Conservation (phyloP, 306 rosid genomes). For the Cicer bijugum region DNA sequence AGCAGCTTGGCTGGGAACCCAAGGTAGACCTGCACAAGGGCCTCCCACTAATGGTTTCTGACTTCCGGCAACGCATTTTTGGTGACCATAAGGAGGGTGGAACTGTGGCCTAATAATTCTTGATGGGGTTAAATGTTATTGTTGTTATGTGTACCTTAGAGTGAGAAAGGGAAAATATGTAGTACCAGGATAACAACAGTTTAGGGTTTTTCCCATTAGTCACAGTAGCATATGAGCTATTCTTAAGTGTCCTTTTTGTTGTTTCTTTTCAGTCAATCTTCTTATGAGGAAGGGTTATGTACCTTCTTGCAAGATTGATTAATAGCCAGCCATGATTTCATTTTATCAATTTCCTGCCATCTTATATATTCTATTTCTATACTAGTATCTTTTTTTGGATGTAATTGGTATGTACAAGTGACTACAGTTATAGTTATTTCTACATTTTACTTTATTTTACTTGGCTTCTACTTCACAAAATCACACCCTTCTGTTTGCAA, state of each 20-base stretch:
- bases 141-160: conserved; percentile 38
- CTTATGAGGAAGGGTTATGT: conserved; percentile 15
- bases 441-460: conserved; percentile 36
- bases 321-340: conserved; percentile 39
- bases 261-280: conserved; percentile 38
- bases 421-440: conserved; percentile 49
- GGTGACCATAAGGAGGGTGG: conserved; percentile 89
- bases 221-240: conserved; percentile 24
- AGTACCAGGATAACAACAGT: conserved; percentile 41
- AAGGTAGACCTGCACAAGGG: conserved; percentile 88
- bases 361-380: conserved; percentile 43
- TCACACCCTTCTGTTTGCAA: neutral
- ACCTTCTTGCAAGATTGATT: conserved; percentile 35
- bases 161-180: conserved; percentile 39
- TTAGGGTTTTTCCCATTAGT: conserved; percentile 41
- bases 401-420: conserved; percentile 47
- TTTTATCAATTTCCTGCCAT: conserved; percentile 42
- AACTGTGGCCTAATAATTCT: conserved; percentile 52
- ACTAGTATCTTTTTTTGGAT: conserved; percentile 26
- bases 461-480: neutral
- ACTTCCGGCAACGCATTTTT: conserved; percentile 86
- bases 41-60: conserved; percentile 93
- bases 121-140: conserved; percentile 13
- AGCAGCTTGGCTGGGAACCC: conserved; percentile 89
- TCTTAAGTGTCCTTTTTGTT: conserved; percentile 22